Conservation (phyloP, 1,284 basidiomycete genomes). For the Thecaphora thlaspeos region DNA sequence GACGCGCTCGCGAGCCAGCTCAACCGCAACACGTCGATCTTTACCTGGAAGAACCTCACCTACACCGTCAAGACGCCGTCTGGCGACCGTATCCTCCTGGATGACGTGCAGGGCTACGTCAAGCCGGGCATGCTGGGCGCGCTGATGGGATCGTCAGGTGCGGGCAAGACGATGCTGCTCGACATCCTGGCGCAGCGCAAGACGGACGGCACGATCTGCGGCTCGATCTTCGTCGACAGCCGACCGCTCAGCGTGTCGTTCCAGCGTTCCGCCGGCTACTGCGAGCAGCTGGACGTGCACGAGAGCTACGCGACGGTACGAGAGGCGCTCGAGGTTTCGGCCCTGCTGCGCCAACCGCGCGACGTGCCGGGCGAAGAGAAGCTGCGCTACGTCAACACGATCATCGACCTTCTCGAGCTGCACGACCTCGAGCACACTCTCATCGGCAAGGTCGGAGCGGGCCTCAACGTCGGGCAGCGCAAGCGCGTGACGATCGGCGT, state of each 20-base stretch:
- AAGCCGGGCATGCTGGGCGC: slow-evolving; percentile 45
- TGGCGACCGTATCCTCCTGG: slow-evolving; percentile 34
- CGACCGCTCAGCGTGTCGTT: slow-evolving; percentile 31
- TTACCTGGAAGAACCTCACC: slow-evolving; percentile 42
- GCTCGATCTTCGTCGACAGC: slow-evolving; percentile 35
- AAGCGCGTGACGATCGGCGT: slow-evolving; percentile 49
- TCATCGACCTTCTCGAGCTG: slow-evolving; percentile 48
- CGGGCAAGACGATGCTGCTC: slow-evolving; percentile 49
- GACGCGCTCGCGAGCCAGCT: slow-evolving; percentile 20
- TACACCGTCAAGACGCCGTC: slow-evolving; percentile 46
- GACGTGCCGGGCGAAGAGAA: slow-evolving; percentile 36
- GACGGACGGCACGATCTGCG: slow-evolving; percentile 33
- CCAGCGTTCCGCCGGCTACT: slow-evolving; percentile 42
- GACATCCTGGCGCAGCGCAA: slow-evolving; percentile 45
- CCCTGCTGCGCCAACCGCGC: slow-evolving; percentile 40
- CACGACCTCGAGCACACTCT: slow-evolving; percentile 38
- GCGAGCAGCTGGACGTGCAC: slow-evolving; percentile 48
- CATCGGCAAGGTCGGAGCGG: slow-evolving; percentile 34
- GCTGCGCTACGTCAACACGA: slow-evolving; percentile 41
- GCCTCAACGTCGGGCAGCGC: slow-evolving; percentile 48
- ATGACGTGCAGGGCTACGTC: slow-evolving; percentile 59
- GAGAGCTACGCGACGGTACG: slow-evolving; percentile 34
- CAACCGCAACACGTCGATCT: slow-evolving; percentile 30
- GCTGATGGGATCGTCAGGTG: slow-evolving; percentile 50
- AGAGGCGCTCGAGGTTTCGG: slow-evolving; percentile 46